Conservation (phyloP, 495 filamentous ascomycete genomes). For the Hypoxylon perforatum region DNA sequence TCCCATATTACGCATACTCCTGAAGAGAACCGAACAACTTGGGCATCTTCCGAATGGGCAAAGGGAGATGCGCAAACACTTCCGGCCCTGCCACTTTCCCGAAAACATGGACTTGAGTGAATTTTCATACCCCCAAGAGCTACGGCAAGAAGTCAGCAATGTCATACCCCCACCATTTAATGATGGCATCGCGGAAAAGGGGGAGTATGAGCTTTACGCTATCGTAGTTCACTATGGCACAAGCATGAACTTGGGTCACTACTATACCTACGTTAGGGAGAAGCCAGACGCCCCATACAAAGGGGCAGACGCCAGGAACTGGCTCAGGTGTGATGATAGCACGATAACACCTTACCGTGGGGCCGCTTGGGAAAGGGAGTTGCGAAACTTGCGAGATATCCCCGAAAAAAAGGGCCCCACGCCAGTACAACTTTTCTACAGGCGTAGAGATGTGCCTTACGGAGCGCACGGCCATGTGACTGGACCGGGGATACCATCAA, state of each 20-base stretch:
- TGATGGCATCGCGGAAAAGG: slow-evolving; percentile 34
- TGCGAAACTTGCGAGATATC: neutral
- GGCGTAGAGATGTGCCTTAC: slow-evolving; percentile 21
- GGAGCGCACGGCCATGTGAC: neutral
- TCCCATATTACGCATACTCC: too few species aligned
- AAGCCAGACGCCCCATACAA: too few species aligned
- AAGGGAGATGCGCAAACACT: too few species aligned
- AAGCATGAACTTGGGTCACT: slow-evolving; percentile 53
- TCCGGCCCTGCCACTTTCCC: too few species aligned
- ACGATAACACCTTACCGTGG: neutral
- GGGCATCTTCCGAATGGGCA: too few species aligned
- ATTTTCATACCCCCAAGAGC: slow-evolving; percentile 19
- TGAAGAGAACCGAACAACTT: too few species aligned
- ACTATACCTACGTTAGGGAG: slow-evolving; percentile 48
- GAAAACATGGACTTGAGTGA: slow-evolving; percentile 48
- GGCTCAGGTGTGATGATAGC: slow-evolving; percentile 51
- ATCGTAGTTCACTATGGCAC: slow-evolving; percentile 53
- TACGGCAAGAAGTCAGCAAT: slow-evolving; percentile 21
- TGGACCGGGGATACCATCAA: too few species aligned
- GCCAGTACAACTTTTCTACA: slow-evolving; percentile 39
- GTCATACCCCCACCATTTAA: slow-evolving; percentile 8
- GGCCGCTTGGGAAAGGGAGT: neutral
- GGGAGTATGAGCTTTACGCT: slow-evolving; percentile 59
- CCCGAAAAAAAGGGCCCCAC: too few species aligned
- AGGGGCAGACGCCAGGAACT: slow-evolving; percentile 40